Evolutionary conservation across 768 basidiomycete genomes (phyloP).

Genomic region (Leccinellum luteum): DNA sequence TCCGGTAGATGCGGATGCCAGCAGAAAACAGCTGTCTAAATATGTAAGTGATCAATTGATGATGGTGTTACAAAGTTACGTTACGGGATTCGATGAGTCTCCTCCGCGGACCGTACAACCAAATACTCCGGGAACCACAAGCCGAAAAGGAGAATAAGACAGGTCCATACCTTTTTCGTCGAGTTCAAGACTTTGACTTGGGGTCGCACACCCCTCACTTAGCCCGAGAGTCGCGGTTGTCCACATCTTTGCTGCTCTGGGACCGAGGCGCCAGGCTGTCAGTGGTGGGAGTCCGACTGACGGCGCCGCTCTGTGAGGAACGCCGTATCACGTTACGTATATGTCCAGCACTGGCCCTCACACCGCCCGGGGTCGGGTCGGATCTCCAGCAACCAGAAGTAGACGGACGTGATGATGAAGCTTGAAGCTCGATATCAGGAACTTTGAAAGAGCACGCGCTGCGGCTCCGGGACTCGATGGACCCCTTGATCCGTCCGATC

Average conservation of each 20-base stretch:
- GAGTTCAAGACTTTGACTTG: background rate
- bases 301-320: too few relatives aligned
- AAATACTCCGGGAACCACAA: background rate
- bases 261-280: background rate
- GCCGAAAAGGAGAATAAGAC: background rate
- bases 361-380: background rate
- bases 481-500: too few relatives aligned
- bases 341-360: too few relatives aligned
- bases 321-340: too few relatives aligned
- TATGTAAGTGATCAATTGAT: background rate
- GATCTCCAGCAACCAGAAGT: background rate
- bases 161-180: background rate
- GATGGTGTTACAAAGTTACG: background rate
- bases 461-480: too few relatives aligned
- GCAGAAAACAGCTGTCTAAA: background rate
- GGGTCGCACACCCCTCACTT: background rate
- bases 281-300: background rate
- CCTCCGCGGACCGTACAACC: background rate
- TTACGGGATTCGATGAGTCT: background rate
- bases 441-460: too few relatives aligned
- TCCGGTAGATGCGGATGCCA: too few relatives aligned
- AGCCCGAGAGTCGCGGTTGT: too few relatives aligned
- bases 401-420: too few relatives aligned
- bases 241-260: background rate
- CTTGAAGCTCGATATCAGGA: too few relatives aligned